Conservation (phyloP, 768 basidiomycete species). For the Tylopilus rubrobrunneus region DNA sequence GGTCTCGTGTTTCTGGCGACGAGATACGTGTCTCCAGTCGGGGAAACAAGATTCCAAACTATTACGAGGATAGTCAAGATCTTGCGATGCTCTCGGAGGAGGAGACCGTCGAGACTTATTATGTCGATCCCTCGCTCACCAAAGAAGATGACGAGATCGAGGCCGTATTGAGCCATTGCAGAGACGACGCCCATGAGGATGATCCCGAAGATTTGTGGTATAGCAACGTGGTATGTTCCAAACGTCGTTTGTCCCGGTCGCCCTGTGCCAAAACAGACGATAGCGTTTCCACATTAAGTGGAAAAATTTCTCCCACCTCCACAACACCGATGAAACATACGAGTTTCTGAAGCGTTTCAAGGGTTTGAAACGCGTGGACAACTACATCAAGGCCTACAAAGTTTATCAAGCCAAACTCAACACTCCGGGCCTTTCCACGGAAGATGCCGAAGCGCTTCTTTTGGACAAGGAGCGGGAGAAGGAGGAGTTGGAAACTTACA, state of each 20-base stretch:
- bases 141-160: slow-evolving; percentile 87
- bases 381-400: slow-evolving; percentile 94
- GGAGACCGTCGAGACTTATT: slow-evolving; percentile 51
- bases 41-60: slow-evolving; percentile 79
- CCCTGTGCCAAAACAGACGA: slow-evolving; percentile 9
- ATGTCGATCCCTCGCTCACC: slow-evolving; percentile 49
- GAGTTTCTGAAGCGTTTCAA: slow-evolving; percentile 93
- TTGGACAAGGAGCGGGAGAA: slow-evolving; percentile 89
- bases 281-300: slow-evolving; percentile 99
- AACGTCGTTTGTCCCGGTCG: neutral
- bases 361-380: slow-evolving; percentile 96
- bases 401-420: slow-evolving; percentile 62
- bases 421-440: slow-evolving; percentile 65
- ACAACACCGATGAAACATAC: slow-evolving; percentile 99
- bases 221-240: slow-evolving; percentile 69
- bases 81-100: slow-evolving; percentile 68
- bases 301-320: slow-evolving; percentile 97
- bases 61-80: slow-evolving; percentile 72
- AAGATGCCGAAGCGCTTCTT: slow-evolving; percentile 86
- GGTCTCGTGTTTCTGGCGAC: slow-evolving; percentile 49
- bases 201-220: slow-evolving; percentile 83
- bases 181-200: slow-evolving; percentile 76
- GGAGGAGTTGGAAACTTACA: slow-evolving; percentile 88
- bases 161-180: slow-evolving; percentile 78
- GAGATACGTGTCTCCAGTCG: slow-evolving; percentile 76